Evolutionary conservation across 1,284 basidiomycete genomes (phyloP), one percentile per base, ranked within the genome.

Genomic region (Austroboletus novae-zelandiae): DNA sequence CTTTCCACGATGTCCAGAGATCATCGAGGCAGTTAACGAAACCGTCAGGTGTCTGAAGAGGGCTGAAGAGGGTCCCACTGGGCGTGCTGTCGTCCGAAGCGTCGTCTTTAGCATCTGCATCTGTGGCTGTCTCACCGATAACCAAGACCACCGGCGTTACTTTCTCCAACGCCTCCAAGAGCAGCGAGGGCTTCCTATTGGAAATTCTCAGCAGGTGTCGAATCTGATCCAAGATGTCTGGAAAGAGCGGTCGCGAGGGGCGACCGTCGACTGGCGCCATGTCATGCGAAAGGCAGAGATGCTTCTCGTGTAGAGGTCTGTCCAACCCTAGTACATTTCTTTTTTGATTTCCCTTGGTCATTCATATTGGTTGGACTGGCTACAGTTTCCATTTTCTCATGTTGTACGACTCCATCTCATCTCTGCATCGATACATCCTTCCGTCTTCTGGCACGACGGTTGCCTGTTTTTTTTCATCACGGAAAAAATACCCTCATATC

Each of bases 51-150:
- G 77, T 51, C 72, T 89, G 55, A 62, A 57, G 57, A 63, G 61
- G 9, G 75, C 83, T 25, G 73, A 74, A n/a, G 64, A 71, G 40
- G 62, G 65, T 31, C 67, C 70, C 45, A 65, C 71, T 40, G 70
- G 74, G 23, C 75, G 79, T 18, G 76, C 78, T 15, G 84, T 90
- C 20, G 78, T 89, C 47, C 76, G 89, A 30, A 88, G 83, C 65
- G 88, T 86, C 10, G 86, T 92, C 56, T 90, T 90, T 59, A 79
- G 80, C 43, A 81, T 88, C 50, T 89, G 83, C 61, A 77, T 91
- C 45, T 80, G 79, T 53, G 88, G 87, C 1, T 82, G 79, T 59
- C 74, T 91, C 52, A 82, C 84, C 54, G 78, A 83, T 61, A 71
- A 79, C 45, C 45, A 36, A 9, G 52, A 52, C 3, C 73, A 83